Conservation (phyloP, 1,284 basidiomycete species). For the Pterula multifida region DNA sequence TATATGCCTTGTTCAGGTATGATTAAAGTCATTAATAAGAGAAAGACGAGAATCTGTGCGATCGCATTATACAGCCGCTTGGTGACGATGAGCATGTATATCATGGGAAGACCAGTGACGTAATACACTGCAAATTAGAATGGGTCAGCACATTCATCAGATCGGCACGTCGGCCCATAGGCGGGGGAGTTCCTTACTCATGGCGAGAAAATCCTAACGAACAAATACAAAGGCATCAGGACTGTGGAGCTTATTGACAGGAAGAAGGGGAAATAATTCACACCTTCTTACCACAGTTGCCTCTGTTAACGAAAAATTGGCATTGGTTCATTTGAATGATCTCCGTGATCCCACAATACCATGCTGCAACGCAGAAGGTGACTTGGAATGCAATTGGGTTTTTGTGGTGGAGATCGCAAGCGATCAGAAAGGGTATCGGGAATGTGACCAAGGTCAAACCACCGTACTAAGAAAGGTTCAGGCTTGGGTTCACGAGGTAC, state of each 20-base stretch:
- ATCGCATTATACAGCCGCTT: constrained; percentile 14
- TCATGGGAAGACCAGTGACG: constrained; percentile 12
- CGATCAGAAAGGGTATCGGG: constrained; percentile 23
- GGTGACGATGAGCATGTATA: constrained; percentile 17
- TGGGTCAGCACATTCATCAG: not conserved
- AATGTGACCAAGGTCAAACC: constrained; percentile 18
- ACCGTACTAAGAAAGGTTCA: constrained; percentile 11
- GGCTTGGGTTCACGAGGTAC: not conserved
- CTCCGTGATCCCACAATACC: constrained; percentile 19
- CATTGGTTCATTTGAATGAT: constrained; percentile 15
- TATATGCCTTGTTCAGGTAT: constrained; percentile 18
- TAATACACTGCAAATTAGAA: constrained; percentile 12
- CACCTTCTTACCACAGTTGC: constrained; percentile 11
- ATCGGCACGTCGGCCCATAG: not conserved
- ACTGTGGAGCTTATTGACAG: constrained; percentile 6
- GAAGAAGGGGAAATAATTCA: not conserved
- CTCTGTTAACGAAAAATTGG: constrained; percentile 11
- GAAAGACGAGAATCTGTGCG: constrained; percentile 13
- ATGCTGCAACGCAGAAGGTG: constrained; percentile 18
- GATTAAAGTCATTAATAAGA: constrained; percentile 13
- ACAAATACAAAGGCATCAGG: not conserved
- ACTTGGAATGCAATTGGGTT: constrained; percentile 20
- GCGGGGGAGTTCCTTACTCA: constrained; percentile 10
- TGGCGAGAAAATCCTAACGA: constrained; percentile 13
- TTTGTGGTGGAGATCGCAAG: constrained; percentile 21